These are phyloP conservation scores for Amylostereum areolatum DNA, from an alignment of 1,284 basidiomycete genomes.

Conservation along the genomic window DNA sequence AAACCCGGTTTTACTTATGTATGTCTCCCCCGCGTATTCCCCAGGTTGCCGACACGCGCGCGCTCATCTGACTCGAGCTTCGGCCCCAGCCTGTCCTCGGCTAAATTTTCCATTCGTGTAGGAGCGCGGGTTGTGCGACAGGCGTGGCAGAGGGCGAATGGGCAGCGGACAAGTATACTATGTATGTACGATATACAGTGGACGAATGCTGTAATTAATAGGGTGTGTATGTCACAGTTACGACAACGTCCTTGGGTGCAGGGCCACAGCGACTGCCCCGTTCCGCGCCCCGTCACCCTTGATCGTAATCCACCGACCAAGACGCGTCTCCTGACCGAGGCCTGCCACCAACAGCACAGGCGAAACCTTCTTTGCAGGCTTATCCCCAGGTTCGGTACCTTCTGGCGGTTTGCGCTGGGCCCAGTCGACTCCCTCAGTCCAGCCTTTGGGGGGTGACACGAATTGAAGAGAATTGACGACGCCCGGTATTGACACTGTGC, in stretches of 20 bases:
- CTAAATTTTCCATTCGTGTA: too few species aligned
- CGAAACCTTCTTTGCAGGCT: conserved; percentile 25
- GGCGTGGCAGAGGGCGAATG: too few species aligned
- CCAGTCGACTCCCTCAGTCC: conserved; percentile 41
- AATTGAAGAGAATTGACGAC: conserved; percentile 91
- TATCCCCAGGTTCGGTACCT: conserved; percentile 4
- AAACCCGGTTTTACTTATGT: too few species aligned
- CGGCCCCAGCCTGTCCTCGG: too few species aligned
- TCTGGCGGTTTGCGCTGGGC: conserved; percentile 13
- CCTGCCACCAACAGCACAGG: conserved; percentile 69
- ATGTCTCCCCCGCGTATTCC: too few species aligned
- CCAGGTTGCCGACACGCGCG: too few species aligned
- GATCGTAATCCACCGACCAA: conserved; percentile 84
- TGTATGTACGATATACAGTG: too few species aligned
- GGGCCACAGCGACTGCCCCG: conserved; percentile 59
- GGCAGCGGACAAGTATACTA: too few species aligned
- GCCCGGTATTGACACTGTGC: conserved; percentile 62
- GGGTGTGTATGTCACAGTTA: background rate
- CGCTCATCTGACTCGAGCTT: too few species aligned
- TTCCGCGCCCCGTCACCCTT: conserved; percentile 70
- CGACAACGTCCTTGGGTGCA: conserved; percentile 34
- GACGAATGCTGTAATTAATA: background rate
- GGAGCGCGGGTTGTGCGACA: too few species aligned
- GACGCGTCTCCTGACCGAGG: conserved; percentile 80
- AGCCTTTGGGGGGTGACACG: conserved; percentile 52